phyloP scores from a whole-genome alignment of 345 rosid species.

The Carallia brachiata region DNA sequence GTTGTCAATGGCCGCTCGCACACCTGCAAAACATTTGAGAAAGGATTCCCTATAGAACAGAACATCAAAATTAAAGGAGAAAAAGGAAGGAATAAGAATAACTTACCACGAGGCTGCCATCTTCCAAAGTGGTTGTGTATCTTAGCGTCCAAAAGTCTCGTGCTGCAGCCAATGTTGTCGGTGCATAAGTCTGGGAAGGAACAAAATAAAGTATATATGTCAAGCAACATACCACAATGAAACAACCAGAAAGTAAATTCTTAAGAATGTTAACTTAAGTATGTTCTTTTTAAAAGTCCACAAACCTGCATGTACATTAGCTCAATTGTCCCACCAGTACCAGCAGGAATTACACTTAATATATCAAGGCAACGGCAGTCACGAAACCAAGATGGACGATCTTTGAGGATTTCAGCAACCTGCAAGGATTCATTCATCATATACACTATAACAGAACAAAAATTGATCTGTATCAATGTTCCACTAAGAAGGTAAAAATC shows the following conservation, averaged over 20 bases:
- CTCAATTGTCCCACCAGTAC: conserved; percentile 83
- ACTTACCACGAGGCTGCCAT: conserved; percentile 86
- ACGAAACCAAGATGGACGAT: conserved; percentile 91
- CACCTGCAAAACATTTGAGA: conserved; percentile 44
- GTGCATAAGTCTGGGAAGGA: conserved; percentile 70
- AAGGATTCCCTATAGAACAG: background rate
- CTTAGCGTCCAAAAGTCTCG: conserved; percentile 95
- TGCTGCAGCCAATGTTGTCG: conserved; percentile 87
- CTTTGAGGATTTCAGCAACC: conserved; percentile 97
- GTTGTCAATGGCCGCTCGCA: conserved; percentile 91
- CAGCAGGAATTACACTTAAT: conserved; percentile 73
- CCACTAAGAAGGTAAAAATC: background rate
- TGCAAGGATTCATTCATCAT: conserved; percentile 23
- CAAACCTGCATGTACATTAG: conserved; percentile 87
- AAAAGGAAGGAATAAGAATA: background rate
- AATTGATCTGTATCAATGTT: background rate
- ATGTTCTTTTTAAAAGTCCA: conserved; percentile 1
- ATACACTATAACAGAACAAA: background rate
- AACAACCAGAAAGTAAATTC: background rate
- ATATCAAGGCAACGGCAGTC: conserved; percentile 84
- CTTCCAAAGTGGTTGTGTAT: conserved; percentile 85
- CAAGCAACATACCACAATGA: background rate
- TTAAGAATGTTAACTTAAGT: background rate
- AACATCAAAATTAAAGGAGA: background rate
- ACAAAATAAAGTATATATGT: background rate